Evolutionary conservation across 2,329 filamentous ascomycete species (phyloP), one percentile per base, ranked within the genome.

Genomic region (Laburnicola sp.): DNA sequence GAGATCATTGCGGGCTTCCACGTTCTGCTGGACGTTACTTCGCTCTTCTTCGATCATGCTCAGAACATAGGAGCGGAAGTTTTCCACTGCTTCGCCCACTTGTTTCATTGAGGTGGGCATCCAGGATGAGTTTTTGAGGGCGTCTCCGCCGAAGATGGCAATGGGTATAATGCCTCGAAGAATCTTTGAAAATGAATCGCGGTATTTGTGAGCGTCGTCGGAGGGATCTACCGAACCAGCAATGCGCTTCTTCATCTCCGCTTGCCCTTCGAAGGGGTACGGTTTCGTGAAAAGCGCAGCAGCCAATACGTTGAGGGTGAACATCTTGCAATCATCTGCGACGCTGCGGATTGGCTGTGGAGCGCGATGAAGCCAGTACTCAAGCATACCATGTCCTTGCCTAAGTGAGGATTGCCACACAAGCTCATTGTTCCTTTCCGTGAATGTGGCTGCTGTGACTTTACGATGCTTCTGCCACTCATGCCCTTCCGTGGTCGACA

Each of bases 391-490:
- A 6, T 48, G 9, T 1, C 39, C 50, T 36, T 66, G 62, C 16
- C 22, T 6, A 2, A 66, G 28, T 1, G 55, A 48, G 21, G 59
- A 36, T 11, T 41, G 25, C 64, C 64, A 69, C 1, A 66, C 64
- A 5, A 69, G 41, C 37, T 59, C 58, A 35, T 68, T 67, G 41
- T 60, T 65, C 35, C 52, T 57, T 40, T 68, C 66, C 2, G 51
- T 65, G 32, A 69, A 68, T 3, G 60, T 58, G 22, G 51, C 36
- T 1, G 48, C 53, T 1, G 63, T 64, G 11, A 63, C 45, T 45
- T 65, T 66, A 8, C 64, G 58, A 30, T 67, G 64, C 9, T 50
- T 53, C 39, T 60, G 51, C 65, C 66, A 69, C 21, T 63, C 64
- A 7, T 57, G n/a, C 5, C 51, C 63, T 25, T 65, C 62, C 2